Evolutionary conservation across 2,329 filamentous ascomycete species (phyloP).

Genomic region (Didymella keratinophila): DNA sequence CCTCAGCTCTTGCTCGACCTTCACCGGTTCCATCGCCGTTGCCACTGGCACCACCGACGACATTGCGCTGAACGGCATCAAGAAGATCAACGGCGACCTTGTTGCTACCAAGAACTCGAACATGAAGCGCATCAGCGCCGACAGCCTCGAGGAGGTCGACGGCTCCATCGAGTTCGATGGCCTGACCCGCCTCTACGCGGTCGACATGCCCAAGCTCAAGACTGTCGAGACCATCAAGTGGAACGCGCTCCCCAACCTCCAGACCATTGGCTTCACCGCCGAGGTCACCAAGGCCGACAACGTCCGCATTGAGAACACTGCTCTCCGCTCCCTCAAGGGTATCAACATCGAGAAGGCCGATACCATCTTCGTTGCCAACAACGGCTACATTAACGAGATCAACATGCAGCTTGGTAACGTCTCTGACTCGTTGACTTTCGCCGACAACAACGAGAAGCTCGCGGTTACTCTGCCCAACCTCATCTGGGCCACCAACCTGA

Average conservation of each 20-base stretch:
- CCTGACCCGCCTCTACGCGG: constrained; percentile 71
- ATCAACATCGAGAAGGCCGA: constrained; percentile 79
- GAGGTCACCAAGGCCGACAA: constrained; percentile 71
- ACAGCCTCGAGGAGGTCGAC: constrained; percentile 69
- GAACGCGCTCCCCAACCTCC: constrained; percentile 72
- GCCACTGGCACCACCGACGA: constrained; percentile 62
- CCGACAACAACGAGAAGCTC: constrained; percentile 79
- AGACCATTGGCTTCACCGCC: constrained; percentile 66
- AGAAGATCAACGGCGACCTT: constrained; percentile 66
- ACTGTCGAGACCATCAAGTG: constrained; percentile 73
- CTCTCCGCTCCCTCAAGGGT: constrained; percentile 77
- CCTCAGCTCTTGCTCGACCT: constrained; percentile 70
- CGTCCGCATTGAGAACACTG: constrained; percentile 85
- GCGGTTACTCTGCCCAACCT: constrained; percentile 80
- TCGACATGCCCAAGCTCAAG: constrained; percentile 72
- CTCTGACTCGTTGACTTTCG: constrained; percentile 73
- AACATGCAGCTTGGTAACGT: constrained; percentile 81
- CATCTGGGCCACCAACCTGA: constrained; percentile 78
- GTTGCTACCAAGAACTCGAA: constrained; percentile 62
- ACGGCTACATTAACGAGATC: constrained; percentile 78
- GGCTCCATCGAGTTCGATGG: constrained; percentile 74
- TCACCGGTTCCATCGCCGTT: constrained; percentile 74
- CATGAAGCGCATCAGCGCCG: constrained; percentile 69
- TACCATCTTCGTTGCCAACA: constrained; percentile 82
- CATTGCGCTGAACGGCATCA: constrained; percentile 69